Conservation (phyloP, 2,329 filamentous ascomycete species). For the Chaetomium olivaceum region DNA sequence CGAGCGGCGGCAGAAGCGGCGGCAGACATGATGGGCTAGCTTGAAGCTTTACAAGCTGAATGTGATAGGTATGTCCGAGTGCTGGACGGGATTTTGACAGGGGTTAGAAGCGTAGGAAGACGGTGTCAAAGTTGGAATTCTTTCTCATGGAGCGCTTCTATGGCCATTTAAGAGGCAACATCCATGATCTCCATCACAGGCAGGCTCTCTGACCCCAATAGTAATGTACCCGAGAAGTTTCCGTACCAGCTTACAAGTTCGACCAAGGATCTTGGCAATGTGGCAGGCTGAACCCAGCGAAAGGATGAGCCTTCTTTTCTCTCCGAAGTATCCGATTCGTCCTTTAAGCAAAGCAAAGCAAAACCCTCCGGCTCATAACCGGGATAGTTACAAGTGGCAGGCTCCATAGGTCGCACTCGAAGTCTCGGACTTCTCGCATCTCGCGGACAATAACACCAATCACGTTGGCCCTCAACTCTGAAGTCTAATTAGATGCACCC, state of each 20-base stretch:
- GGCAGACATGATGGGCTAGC: conserved; percentile 13
- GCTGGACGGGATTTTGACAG: background rate
- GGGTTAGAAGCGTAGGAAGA: background rate
- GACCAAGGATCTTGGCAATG: background rate
- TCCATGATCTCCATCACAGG: background rate
- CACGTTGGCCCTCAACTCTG: background rate
- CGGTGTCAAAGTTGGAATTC: background rate
- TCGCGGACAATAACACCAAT: background rate
- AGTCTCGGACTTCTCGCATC: background rate
- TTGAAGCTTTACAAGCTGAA: background rate
- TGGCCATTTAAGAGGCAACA: background rate
- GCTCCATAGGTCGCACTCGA: background rate
- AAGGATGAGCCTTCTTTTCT: too few relatives aligned
- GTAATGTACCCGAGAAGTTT: conserved; percentile 25
- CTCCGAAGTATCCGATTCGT: conserved; percentile 18
- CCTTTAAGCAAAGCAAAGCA: background rate
- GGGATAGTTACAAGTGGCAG: background rate
- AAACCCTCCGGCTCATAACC: background rate
- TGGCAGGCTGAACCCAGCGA: background rate
- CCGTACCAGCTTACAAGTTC: background rate
- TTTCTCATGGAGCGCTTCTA: background rate
- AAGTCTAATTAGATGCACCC: background rate
- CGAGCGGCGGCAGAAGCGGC: background rate
- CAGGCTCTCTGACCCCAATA: background rate
- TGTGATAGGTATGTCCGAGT: background rate